phyloP scores from a whole-genome alignment of 2,329 filamentous ascomycete species.

The Colletotrichum paranaense region DNA sequence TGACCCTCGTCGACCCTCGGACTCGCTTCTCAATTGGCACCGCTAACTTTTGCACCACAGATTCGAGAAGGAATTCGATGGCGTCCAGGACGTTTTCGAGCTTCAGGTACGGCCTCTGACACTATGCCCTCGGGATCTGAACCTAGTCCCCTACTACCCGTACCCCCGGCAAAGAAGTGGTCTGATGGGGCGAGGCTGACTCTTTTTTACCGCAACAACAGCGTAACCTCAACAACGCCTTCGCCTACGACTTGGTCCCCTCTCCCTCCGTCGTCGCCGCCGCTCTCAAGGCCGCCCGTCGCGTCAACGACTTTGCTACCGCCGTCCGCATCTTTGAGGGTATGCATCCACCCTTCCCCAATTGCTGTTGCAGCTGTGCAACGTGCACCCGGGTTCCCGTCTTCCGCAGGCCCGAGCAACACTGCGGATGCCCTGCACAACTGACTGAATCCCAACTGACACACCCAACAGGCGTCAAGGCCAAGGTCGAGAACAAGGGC shows the following conservation, averaged over 20 bases:
- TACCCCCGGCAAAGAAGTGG: slow-evolving; percentile 33
- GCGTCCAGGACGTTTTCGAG: slow-evolving; percentile 98
- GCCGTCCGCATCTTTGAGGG: slow-evolving; percentile 99
- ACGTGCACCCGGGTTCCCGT: background rate
- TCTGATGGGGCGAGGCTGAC: slow-evolving; percentile 37
- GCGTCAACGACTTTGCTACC: slow-evolving; percentile 98
- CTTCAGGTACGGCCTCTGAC: slow-evolving; percentile 78
- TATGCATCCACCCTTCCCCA: slow-evolving; percentile 57
- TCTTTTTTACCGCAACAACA: slow-evolving; percentile 42
- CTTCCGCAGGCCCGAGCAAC: slow-evolving; percentile 5
- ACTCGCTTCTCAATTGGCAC: slow-evolving; percentile 6
- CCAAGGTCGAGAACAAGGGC: slow-evolving; percentile 98
- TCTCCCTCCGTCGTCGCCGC: slow-evolving; percentile 90
- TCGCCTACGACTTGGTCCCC: slow-evolving; percentile 99
- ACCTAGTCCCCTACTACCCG: slow-evolving; percentile 3
- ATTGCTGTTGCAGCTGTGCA: slow-evolving; percentile 12
- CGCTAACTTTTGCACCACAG: slow-evolving; percentile 58
- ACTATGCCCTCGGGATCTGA: slow-evolving; percentile 24
- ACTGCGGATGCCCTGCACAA: background rate
- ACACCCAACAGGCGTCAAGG: slow-evolving; percentile 83
- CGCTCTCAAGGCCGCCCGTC: slow-evolving; percentile 90
- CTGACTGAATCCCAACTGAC: background rate
- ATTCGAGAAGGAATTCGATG: slow-evolving; percentile 99
- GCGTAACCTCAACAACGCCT: slow-evolving; percentile 99
- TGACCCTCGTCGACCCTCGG: slow-evolving; percentile 2